phyloP scores from a whole-genome alignment of 306 rosid species.

The Vigna radiata region DNA sequence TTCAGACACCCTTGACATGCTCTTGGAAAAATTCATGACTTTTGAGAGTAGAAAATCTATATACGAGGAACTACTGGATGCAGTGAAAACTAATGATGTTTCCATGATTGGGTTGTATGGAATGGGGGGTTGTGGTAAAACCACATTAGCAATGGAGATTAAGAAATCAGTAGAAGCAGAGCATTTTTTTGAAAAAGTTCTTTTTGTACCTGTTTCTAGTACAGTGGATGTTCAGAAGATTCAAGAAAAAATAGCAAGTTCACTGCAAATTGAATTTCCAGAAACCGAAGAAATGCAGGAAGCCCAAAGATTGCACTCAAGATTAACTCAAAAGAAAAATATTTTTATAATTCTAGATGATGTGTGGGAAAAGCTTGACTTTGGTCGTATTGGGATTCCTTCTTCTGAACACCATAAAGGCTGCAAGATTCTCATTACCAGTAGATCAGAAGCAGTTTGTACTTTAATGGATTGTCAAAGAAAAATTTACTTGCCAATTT shows the following conservation, averaged over 20 bases:
- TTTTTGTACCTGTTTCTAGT: constrained; percentile 18
- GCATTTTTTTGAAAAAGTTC: constrained; percentile 25
- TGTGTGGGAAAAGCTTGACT: constrained; percentile 28
- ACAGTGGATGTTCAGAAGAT: background rate
- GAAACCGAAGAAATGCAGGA: background rate
- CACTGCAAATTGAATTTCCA: rapidly evolving
- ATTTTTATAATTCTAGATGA: constrained; percentile 43
- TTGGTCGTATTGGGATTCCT: constrained; percentile 37
- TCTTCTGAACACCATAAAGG: background rate
- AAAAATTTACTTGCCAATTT: background rate
- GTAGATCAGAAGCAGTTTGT: background rate
- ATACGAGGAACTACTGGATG: background rate
- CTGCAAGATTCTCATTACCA: constrained; percentile 33
- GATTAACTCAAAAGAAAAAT: background rate
- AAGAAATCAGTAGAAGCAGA: background rate
- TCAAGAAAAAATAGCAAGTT: constrained; percentile 29
- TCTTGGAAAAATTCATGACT: background rate
- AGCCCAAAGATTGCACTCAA: background rate
- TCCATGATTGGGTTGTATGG: constrained; percentile 34
- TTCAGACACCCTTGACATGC: too few species aligned
- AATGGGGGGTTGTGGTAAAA: constrained; percentile 38
- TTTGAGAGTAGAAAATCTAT: constrained; percentile 12
- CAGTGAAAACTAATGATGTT: background rate
- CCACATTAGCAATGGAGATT: constrained; percentile 20
- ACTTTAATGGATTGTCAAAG: background rate